phyloP scores from a whole-genome alignment of 257 asterid species.

The Leptodermis oblonga region DNA sequence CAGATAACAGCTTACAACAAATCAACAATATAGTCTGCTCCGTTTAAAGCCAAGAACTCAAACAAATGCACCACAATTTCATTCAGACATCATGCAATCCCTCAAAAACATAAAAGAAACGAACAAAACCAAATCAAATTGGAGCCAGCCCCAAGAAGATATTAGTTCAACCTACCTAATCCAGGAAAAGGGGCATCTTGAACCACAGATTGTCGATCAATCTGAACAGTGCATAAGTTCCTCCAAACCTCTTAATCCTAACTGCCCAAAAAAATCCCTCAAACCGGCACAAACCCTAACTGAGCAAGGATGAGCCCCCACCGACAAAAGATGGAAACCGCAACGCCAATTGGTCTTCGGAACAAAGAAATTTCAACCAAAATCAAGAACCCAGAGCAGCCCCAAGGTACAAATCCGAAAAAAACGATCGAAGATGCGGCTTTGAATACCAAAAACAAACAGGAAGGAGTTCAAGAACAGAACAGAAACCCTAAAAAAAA shows the following conservation, averaged over 20 bases:
- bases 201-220: neutral
- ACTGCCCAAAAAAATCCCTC: neutral
- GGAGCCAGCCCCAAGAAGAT: neutral
- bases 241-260: neutral
- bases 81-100: neutral
- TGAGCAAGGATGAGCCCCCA: neutral
- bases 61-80: neutral
- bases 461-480: constrained; percentile 23
- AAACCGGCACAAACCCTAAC: neutral
- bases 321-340: neutral
- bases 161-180: neutral
- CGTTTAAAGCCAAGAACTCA: neutral
- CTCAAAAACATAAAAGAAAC: neutral
- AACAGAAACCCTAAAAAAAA: constrained; percentile 33
- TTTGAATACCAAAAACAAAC: constrained; percentile 25
- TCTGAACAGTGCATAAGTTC: too few relatives aligned
- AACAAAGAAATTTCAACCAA: constrained; percentile 1
- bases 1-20: neutral
- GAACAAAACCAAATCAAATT: neutral
- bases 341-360: neutral
- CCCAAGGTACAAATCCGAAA: constrained; percentile 37
- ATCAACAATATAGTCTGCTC: neutral
- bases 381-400: constrained; percentile 25
- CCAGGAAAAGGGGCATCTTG: neutral
- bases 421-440: constrained; percentile 28